These are phyloP conservation scores for Xylariaceae sp. DNA, from an alignment of 2,329 filamentous ascomycete genomes.

Conservation along the genomic window DNA sequence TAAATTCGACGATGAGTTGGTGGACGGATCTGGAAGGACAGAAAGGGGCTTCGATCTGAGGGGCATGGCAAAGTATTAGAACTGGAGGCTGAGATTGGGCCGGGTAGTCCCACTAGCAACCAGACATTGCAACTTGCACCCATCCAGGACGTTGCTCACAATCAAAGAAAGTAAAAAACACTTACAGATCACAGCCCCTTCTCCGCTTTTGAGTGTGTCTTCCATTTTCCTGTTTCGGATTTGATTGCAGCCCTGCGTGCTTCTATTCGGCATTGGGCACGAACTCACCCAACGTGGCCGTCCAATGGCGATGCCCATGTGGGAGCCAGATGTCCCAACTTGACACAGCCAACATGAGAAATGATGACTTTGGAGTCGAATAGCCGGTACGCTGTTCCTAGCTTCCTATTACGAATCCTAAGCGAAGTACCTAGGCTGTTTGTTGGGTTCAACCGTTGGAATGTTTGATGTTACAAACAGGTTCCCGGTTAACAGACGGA, in stretches of 20 bases:
- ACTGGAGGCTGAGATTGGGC: constrained; percentile 7
- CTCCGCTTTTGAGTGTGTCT: not conserved
- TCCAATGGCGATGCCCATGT: not conserved
- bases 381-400: not conserved
- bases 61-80: constrained; percentile 18
- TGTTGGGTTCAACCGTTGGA: not conserved
- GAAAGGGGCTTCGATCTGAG: constrained; percentile 11
- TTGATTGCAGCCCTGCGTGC: not conserved
- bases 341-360: not conserved
- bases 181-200: constrained; percentile 3
- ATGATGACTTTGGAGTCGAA: constrained; percentile 4
- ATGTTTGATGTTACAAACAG: constrained; percentile 10
- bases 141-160: constrained; percentile 23
- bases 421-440: not conserved
- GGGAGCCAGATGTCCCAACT: not conserved
- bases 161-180: constrained; percentile 17
- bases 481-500: not conserved
- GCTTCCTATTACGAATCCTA: not conserved
- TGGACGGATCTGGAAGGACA: constrained; percentile 11
- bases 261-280: not conserved
- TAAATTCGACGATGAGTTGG: constrained; percentile 30
- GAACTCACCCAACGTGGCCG: not conserved
- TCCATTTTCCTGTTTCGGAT: not conserved
- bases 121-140: constrained; percentile 21
- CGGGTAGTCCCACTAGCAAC: constrained; percentile 21